Percentiles rank a stretch among this genome's conserved stretches.
Conservation (phyloP, 345 rosid genomes). For the Salix dunnii region DNA sequence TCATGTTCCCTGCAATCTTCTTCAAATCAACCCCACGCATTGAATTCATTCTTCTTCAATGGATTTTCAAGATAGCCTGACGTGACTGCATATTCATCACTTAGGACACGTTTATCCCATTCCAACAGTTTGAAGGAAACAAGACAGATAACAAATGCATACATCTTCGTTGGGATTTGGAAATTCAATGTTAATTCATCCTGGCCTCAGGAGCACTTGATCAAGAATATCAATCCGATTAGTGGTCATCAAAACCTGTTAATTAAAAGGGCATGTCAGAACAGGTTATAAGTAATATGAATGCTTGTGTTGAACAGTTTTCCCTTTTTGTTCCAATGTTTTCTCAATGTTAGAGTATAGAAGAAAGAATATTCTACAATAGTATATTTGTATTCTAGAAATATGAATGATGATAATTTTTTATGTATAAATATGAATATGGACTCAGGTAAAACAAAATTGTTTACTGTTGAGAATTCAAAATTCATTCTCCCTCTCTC, state of each 20-base stretch:
- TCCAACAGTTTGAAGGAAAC: not conserved
- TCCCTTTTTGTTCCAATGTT: not conserved
- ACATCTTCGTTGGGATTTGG: constrained; percentile 98
- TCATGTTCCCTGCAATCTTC: constrained; percentile 97
- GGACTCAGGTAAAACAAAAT: too few relatives aligned
- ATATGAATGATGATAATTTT: too few relatives aligned
- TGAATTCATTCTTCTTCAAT: constrained; percentile 90
- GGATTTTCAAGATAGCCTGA: constrained; percentile 80
- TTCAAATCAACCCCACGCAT: constrained; percentile 96
- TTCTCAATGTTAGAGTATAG: not conserved
- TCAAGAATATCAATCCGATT: constrained; percentile 95
- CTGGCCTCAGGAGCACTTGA: constrained; percentile 98
- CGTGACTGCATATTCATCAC: constrained; percentile 63
- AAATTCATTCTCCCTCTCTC: too few relatives aligned
- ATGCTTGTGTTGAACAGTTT: not conserved
- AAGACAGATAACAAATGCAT: not conserved
- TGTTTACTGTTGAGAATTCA: too few relatives aligned
- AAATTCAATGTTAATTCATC: constrained; percentile 94
- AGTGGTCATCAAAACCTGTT: constrained; percentile 97
- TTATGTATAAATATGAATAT: too few relatives aligned
- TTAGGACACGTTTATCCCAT: not conserved
- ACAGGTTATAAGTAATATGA: not conserved
- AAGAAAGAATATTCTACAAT: too few relatives aligned
- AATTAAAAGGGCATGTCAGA: constrained; percentile 7
- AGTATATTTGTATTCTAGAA: too few relatives aligned